These are phyloP conservation scores for Curvularia hawaiiensis DNA, from an alignment of 2,329 filamentous ascomycete genomes.

Conservation along the genomic window DNA sequence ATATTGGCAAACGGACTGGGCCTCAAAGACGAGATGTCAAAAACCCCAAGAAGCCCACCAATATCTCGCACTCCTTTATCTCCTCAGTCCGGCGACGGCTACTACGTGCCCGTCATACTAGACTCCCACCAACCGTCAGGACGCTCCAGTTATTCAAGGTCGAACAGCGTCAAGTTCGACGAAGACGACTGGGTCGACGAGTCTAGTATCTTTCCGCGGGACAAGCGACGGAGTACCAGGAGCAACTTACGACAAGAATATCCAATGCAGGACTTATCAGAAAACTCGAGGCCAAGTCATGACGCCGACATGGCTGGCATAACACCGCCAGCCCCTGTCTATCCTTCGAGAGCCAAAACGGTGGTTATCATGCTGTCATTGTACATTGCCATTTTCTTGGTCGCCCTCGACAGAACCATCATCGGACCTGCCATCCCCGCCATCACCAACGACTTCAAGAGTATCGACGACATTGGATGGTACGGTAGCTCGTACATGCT, in stretches of 20 bases:
- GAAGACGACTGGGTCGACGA: constrained; percentile 14
- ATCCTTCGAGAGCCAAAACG: constrained; percentile 33
- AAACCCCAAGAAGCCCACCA: neutral
- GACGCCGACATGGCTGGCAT: neutral
- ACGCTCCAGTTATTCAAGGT: constrained; percentile 18
- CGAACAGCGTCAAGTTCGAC: constrained; percentile 8
- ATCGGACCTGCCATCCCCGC: constrained; percentile 53
- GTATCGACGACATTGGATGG: constrained; percentile 52
- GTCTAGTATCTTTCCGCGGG: constrained; percentile 7
- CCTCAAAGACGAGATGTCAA: neutral
- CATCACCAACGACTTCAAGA: constrained; percentile 53
- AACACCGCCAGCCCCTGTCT: constrained; percentile 9
- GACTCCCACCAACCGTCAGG: constrained; percentile 17
- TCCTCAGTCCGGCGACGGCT: constrained; percentile 7
- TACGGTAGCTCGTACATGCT: constrained; percentile 50
- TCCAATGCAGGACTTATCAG: constrained; percentile 10
- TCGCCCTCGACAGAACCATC: constrained; percentile 51
- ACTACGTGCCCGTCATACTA: constrained; percentile 16
- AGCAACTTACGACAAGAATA: constrained; percentile 19
- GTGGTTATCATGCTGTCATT: constrained; percentile 38
- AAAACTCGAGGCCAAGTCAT: neutral
- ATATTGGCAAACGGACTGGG: constrained; percentile 16
- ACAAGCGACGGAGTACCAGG: constrained; percentile 13
- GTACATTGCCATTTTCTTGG: constrained; percentile 42
- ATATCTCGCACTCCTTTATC: neutral